phyloP scores from a whole-genome alignment of 345 rosid genomes.

The Acer yangbiense region DNA sequence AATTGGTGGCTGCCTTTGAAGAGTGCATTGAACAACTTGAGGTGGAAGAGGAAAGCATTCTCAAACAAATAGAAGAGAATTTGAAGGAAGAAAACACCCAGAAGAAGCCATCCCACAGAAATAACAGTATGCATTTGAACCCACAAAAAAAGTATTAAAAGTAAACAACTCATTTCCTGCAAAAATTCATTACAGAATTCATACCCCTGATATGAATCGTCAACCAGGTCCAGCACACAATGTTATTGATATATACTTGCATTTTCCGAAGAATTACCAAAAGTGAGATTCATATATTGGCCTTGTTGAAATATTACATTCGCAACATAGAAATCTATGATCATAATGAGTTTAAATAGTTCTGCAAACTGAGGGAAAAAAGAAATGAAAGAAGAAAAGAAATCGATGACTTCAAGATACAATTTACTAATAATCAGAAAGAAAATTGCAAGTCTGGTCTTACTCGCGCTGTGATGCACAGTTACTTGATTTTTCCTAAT shows the following conservation, averaged over 20 bases:
- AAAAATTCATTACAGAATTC: not conserved
- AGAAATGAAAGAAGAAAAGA: not conserved
- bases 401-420: not conserved
- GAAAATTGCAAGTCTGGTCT: slow-evolving; percentile 3
- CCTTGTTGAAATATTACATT: not conserved
- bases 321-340: not conserved
- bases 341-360: not conserved
- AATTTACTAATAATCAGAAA: not conserved
- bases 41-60: slow-evolving; percentile 43
- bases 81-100: slow-evolving; percentile 22
- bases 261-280: not conserved
- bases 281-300: not conserved
- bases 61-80: slow-evolving; percentile 31
- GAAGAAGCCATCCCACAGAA: too few relatives aligned
- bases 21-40: slow-evolving; percentile 43
- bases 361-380: not conserved
- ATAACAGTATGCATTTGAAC: not conserved
- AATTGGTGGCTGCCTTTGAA: slow-evolving; percentile 38
- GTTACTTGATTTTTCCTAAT: slow-evolving; percentile 3
- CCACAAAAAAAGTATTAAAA: not conserved
- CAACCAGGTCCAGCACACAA: not conserved
- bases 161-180: not conserved
- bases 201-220: not conserved
- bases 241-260: not conserved
- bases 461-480: not conserved